Base-by-base conservation (phyloP, 352 stramenopile genomes). In the Phytopythium kandeliae region DNA sequence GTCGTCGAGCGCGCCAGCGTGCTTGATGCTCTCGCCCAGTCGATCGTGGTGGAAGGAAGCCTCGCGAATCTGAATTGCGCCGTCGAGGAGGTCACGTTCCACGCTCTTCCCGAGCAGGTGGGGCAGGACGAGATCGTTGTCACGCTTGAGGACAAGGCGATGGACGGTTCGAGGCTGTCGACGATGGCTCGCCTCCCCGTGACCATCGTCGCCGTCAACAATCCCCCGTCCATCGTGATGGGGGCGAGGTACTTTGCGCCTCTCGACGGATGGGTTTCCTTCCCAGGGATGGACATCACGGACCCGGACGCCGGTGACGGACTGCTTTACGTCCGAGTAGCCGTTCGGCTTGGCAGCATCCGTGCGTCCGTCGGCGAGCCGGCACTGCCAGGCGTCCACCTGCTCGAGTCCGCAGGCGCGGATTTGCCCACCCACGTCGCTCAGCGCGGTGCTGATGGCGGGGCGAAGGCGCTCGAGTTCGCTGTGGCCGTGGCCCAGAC, bases 11-110 rank as follows among this genome's bases (percentile, higher is more conserved):
- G 48, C 36, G 35, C 33, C 16, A 34, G 42, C 28, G 19, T 41
- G 8, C 25, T 25, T 25, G 21, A 51, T 38, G 30, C 19, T 25
- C 17, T 9, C 17, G 26, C 17, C 2, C 45, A 51, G 19, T 41
- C 19, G 9, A 24, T 77, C n/a, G 52, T 38, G 2, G 12, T 85
- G 30, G 44, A 53, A 28, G 73, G 73, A 0, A 54, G 53, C 17
- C 42, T 87, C 3, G 26, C 21, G 26, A 43, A 54, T 19, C 57
- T 85, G 38, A 85, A 87, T 49, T 87, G 76, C 51, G 60, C 60
- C 1, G 50, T 84, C 8, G 58, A 79, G 19, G 61, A 75, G 24
- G 58, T 87, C 19, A 71, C 66, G 33, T 85, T 83, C 63, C 51
- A 71, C 52, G 54, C 69, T 3, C 55, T 63, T 17, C 49, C 57